Evolutionary conservation across 805 yeast genomes (phyloP).

Genomic region (Barnettozyma botsteinii): DNA sequence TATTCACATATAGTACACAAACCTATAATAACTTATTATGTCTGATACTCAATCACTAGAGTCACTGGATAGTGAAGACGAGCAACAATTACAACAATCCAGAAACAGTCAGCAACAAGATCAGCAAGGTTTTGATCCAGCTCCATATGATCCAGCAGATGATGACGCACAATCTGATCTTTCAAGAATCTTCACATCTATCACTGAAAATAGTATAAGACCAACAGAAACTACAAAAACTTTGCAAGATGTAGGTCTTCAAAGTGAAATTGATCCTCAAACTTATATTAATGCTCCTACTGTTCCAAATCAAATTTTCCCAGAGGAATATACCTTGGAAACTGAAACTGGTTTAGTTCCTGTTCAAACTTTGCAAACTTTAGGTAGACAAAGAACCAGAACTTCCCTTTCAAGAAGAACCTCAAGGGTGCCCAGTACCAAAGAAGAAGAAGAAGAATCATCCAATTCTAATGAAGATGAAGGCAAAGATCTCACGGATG

Average conservation of each 20-base stretch:
- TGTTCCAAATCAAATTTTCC: constrained; percentile 60
- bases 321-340: constrained; percentile 88
- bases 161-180: constrained; percentile 45
- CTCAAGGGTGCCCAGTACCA: constrained; percentile 17
- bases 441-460: constrained; percentile 19
- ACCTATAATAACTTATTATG: too few species aligned
- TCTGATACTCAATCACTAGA: constrained; percentile 15
- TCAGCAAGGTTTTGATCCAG: constrained; percentile 23
- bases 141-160: constrained; percentile 38
- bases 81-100: constrained; percentile 10
- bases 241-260: constrained; percentile 55
- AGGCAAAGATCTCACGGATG: constrained; percentile 49
- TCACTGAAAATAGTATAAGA: constrained; percentile 25
- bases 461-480: constrained; percentile 17
- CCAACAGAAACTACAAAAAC: constrained; percentile 74
- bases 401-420: constrained; percentile 23
- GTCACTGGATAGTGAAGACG: constrained; percentile 12
- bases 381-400: constrained; percentile 52
- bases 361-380: constrained; percentile 56
- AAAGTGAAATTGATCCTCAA: constrained; percentile 41
- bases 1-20: background rate
- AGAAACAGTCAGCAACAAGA: constrained; percentile 5
- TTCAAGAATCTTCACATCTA: constrained; percentile 25
- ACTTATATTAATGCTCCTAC: constrained; percentile 55
- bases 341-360: constrained; percentile 87